Percentiles rank a stretch among this genome's conserved stretches.
Evolutionary conservation across 2,329 filamentous ascomycete species (phyloP).

Genomic region (Colletotrichum eremochloae): DNA sequence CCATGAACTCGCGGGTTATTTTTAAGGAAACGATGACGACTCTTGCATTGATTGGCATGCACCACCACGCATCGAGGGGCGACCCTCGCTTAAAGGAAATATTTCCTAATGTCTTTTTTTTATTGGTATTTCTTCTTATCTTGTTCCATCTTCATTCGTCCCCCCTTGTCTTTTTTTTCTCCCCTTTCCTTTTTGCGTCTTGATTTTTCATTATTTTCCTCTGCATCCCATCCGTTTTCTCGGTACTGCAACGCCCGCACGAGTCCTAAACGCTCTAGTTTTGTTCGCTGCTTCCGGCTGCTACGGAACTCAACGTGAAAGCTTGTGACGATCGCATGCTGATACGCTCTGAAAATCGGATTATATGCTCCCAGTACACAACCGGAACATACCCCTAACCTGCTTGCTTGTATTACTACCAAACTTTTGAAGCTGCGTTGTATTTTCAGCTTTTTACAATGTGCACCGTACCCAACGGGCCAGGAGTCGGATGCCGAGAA

Average conservation of each 20-base stretch:
- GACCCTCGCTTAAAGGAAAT: constrained; percentile 21
- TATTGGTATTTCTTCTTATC: too few relatives aligned
- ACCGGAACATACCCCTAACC: neutral
- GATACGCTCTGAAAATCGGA: neutral
- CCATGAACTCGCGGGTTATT: neutral
- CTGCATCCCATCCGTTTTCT: neutral
- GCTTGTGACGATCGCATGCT: constrained; percentile 11
- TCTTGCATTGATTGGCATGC: constrained; percentile 31
- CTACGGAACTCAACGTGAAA: constrained; percentile 10
- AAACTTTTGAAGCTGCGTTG: neutral
- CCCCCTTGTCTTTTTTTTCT: neutral
- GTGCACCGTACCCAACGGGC: neutral
- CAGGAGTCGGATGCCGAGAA: neutral
- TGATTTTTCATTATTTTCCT: neutral
- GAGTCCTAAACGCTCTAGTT: constrained; percentile 30
- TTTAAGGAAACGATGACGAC: constrained; percentile 31
- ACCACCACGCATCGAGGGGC: constrained; percentile 22
- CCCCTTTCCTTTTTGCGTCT: neutral
- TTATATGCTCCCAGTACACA: neutral
- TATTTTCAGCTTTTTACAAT: neutral
- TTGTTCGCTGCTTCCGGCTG: constrained; percentile 6
- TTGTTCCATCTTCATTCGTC: too few relatives aligned
- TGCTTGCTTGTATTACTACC: constrained; percentile 10
- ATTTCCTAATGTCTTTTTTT: constrained; percentile 24
- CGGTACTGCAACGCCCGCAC: constrained; percentile 6